Percentiles rank a stretch among this genome's conserved stretches.
phyloP scores from a whole-genome alignment of 306 rosid genomes.

The Inga oerstediana region DNA sequence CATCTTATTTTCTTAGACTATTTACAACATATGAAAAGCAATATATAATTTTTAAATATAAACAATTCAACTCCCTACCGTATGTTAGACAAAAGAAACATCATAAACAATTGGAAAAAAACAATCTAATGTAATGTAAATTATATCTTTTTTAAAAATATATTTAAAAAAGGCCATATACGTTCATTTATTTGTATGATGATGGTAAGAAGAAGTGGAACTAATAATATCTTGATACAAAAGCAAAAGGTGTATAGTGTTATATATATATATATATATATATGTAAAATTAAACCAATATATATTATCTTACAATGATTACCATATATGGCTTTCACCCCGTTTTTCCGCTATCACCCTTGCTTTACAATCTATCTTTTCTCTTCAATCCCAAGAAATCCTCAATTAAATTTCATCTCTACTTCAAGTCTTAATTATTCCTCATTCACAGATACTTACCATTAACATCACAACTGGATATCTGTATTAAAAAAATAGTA shows the following conservation, averaged over 20 bases:
- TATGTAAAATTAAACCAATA: neutral
- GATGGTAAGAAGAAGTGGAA: conserved; percentile 46
- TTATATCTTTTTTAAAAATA: neutral
- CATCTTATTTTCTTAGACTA: neutral
- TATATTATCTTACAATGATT: conserved; percentile 46
- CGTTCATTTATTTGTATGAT: conserved; percentile 15
- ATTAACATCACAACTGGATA: neutral
- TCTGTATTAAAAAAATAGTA: neutral
- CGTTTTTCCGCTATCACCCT: conserved; percentile 28
- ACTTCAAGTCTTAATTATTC: conserved; percentile 33
- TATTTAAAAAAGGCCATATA: neutral
- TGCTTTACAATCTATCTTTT: conserved; percentile 49
- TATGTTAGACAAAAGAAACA: neutral
- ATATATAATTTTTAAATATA: neutral
- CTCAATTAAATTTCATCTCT: conserved; percentile 35
- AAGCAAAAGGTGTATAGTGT: conserved; percentile 49
- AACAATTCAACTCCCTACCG: neutral
- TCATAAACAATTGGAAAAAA: neutral
- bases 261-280: neutral
- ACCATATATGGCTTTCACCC: conserved; percentile 45
- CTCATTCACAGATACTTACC: neutral
- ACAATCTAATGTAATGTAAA: neutral
- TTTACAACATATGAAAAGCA: neutral
- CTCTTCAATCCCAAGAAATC: conserved; percentile 55
- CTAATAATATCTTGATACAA: conserved; percentile 60